Evolutionary conservation across 495 filamentous ascomycete species (phyloP).

Genomic region (Daldinia decipiens): DNA sequence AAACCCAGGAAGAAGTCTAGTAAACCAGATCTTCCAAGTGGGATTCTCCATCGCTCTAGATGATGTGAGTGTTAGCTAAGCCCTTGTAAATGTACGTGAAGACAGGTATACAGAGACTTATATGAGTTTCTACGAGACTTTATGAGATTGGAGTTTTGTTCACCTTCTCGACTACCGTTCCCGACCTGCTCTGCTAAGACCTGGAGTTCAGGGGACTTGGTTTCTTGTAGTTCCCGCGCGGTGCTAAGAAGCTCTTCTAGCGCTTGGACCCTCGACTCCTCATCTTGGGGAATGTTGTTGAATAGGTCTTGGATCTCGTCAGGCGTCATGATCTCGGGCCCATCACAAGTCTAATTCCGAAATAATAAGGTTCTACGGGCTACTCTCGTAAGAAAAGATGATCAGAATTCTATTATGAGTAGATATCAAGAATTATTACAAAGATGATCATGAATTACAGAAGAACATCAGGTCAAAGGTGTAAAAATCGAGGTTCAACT

Average conservation of each 20-base stretch:
- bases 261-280: slow-evolving; percentile 32
- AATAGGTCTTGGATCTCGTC: slow-evolving; percentile 39
- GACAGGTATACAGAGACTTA: slow-evolving; percentile 29
- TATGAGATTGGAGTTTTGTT: slow-evolving; percentile 44
- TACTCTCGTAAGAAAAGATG: not conserved
- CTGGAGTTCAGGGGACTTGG: slow-evolving; percentile 53
- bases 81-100: not conserved
- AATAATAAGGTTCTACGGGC: not conserved
- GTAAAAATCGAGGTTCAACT: not conserved
- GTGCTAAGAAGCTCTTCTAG: slow-evolving; percentile 44
- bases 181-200: slow-evolving; percentile 68
- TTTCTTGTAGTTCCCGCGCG: slow-evolving; percentile 49
- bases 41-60: slow-evolving; percentile 68
- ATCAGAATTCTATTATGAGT: not conserved
- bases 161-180: slow-evolving; percentile 74
- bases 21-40: slow-evolving; percentile 74
- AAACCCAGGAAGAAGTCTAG: slow-evolving; percentile 71
- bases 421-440: not conserved
- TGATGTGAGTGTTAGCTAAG: not conserved
- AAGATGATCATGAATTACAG: not conserved
- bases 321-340: slow-evolving; percentile 31
- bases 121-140: not conserved
- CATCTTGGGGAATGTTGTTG: slow-evolving; percentile 31
- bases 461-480: not conserved
- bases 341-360: slow-evolving; percentile 18